A percentile compares a stretch with the other conserved stretches of the same genome.
Evolutionary conservation across 2,329 filamentous ascomycete species (phyloP).

Genomic region (Sordariomycetes sp.): DNA sequence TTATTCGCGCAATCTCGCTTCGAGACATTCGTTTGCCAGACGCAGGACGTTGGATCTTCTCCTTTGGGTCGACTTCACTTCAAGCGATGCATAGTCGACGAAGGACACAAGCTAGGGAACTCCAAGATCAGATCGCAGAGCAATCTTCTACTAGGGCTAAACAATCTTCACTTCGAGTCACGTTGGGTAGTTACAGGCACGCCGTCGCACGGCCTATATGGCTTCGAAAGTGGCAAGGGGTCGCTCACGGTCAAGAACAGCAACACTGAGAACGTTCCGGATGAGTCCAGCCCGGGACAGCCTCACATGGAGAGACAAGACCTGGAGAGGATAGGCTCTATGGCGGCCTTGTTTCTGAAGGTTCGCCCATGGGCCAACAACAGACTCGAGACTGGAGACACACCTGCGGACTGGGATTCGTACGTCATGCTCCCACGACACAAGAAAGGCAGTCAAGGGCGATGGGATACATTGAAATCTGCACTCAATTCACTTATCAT

Average conservation of each 20-base stretch:
- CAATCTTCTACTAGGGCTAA: constrained; percentile 40
- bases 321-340: constrained; percentile 54
- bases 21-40: constrained; percentile 43
- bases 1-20: constrained; percentile 69
- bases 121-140: constrained; percentile 46
- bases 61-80: constrained; percentile 67
- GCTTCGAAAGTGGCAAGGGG: too few relatives aligned
- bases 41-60: constrained; percentile 30
- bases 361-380: constrained; percentile 71
- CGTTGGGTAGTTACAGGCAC: constrained; percentile 90
- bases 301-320: constrained; percentile 47
- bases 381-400: constrained; percentile 41
- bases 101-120: constrained; percentile 78
- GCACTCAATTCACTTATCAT: constrained; percentile 75
- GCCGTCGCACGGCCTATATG: constrained; percentile 74
- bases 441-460: constrained; percentile 41
- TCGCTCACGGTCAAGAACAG: too few relatives aligned
- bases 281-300: neutral
- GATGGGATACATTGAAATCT: constrained; percentile 52
- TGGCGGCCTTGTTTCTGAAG: constrained; percentile 63
- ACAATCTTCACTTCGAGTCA: constrained; percentile 54
- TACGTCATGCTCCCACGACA: constrained; percentile 58
- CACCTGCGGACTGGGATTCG: constrained; percentile 57
- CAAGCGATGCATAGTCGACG: constrained; percentile 83
- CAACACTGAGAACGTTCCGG: neutral